phyloP scores from a whole-genome alignment of 495 filamentous ascomycete genomes.

The Talaromyces adpressus region DNA sequence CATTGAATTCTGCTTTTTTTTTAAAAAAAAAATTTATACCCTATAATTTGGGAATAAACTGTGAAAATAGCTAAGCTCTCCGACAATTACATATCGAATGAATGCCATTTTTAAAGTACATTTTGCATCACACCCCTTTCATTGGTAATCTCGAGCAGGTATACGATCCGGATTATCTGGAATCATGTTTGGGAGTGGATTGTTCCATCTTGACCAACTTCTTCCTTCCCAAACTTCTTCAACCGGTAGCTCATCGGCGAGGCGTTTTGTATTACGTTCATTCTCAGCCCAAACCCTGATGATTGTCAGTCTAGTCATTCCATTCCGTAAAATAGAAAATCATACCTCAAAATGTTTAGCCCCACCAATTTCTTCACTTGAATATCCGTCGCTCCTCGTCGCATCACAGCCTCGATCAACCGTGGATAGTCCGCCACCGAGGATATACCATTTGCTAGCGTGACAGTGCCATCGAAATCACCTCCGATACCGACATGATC shows the following conservation, averaged over 20 bases:
- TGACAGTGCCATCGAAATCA: conserved; percentile 59
- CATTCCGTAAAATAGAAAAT: neutral
- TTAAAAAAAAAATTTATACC: too few species aligned
- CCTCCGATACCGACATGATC: conserved; percentile 71
- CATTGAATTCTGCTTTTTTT: neutral
- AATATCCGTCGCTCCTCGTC: conserved; percentile 49
- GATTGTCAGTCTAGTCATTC: conserved; percentile 6
- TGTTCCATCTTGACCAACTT: conserved; percentile 8
- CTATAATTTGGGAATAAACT: neutral
- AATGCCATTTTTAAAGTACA: neutral
- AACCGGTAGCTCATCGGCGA: conserved; percentile 7
- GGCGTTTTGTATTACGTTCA: conserved; percentile 1
- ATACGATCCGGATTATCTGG: conserved; percentile 6
- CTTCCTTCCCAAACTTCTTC: conserved; percentile 7
- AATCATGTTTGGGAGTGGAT: conserved; percentile 8
- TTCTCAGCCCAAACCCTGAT: conserved; percentile 4
- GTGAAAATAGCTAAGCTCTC: neutral
- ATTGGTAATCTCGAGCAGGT: conserved; percentile 6
- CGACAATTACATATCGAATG: neutral
- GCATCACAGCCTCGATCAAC: conserved; percentile 58
- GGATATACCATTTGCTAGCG: conserved; percentile 29
- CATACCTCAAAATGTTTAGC: conserved; percentile 49
- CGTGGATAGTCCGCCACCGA: conserved; percentile 72
- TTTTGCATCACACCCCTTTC: conserved; percentile 3
- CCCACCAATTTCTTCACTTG: conserved; percentile 54